These are phyloP conservation scores for Aureobasidium sp. DNA, from an alignment of 2,329 filamentous ascomycete genomes.

Conservation along the genomic window DNA sequence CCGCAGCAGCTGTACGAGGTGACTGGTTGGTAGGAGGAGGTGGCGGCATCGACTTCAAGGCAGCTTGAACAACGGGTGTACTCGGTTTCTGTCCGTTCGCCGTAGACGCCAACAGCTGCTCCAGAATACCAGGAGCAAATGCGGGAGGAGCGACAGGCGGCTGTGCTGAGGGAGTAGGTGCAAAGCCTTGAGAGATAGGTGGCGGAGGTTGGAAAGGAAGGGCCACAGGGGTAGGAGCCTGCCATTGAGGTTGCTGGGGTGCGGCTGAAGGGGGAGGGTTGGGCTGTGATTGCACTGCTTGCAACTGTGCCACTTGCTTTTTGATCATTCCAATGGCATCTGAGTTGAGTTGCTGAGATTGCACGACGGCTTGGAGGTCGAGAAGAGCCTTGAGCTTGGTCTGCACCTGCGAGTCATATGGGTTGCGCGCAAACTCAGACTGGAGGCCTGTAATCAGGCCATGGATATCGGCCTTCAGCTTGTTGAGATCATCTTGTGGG, in stretches of 20 bases:
- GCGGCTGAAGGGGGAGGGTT: slow-evolving; percentile 22
- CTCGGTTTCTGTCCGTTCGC: slow-evolving; percentile 27
- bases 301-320: slow-evolving; percentile 72
- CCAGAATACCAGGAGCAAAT: slow-evolving; percentile 24
- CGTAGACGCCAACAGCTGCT: slow-evolving; percentile 26
- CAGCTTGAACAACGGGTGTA: slow-evolving; percentile 28
- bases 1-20: slow-evolving; percentile 6
- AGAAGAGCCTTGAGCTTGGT: slow-evolving; percentile 75
- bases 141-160: slow-evolving; percentile 19
- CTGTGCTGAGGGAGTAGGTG: slow-evolving; percentile 20
- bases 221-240: slow-evolving; percentile 16
- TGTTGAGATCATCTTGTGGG: slow-evolving; percentile 38
- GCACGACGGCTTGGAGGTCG: slow-evolving; percentile 73
- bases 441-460: slow-evolving; percentile 65
- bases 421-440: slow-evolving; percentile 64
- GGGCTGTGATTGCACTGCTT: slow-evolving; percentile 49
- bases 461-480: slow-evolving; percentile 74
- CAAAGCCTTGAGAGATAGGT: slow-evolving; percentile 16
- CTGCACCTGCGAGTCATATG: slow-evolving; percentile 66
- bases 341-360: slow-evolving; percentile 66
- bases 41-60: slow-evolving; percentile 23
- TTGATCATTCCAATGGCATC: slow-evolving; percentile 78
- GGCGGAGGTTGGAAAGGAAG: slow-evolving; percentile 22
- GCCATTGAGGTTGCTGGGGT: slow-evolving; percentile 23
- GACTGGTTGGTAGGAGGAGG: not conserved